phyloP scores from a whole-genome alignment of 257 asterid genomes.

The Lantana camara region DNA sequence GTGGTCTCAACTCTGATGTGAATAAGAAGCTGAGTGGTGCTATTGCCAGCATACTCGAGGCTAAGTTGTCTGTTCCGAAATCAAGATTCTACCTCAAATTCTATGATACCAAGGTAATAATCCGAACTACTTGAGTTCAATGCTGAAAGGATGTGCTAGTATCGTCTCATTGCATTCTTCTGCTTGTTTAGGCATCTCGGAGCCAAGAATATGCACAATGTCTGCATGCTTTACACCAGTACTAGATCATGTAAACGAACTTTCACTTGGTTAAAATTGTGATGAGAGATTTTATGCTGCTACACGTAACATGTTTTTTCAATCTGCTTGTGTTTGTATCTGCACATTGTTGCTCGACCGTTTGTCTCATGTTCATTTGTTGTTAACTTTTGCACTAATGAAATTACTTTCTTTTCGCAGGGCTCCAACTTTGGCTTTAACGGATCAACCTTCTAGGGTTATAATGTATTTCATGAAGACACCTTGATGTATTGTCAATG shows the following conservation, averaged over 20 bases:
- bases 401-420: conserved; percentile 35
- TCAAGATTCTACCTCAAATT: conserved; percentile 88
- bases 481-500: not conserved
- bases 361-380: not conserved
- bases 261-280: conserved; percentile 38
- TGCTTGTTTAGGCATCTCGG: conserved; percentile 80
- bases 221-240: conserved; percentile 88
- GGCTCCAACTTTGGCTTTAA: conserved; percentile 32
- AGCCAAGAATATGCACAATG: conserved; percentile 88
- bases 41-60: conserved; percentile 69
- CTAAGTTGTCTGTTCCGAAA: conserved; percentile 79
- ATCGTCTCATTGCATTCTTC: conserved; percentile 64
- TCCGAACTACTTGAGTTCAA: conserved; percentile 10
- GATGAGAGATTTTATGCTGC: conserved; percentile 3
- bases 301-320: not conserved
- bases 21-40: conserved; percentile 95
- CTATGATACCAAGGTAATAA: conserved; percentile 77
- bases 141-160: conserved; percentile 32
- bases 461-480: not conserved
- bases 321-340: not conserved
- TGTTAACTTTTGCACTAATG: conserved; percentile 3
- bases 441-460: conserved; percentile 5
- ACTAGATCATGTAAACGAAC: conserved; percentile 66
- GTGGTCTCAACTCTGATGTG: conserved; percentile 75
- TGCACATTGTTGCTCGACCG: not conserved